Percentiles rank a stretch among this genome's conserved stretches.
phyloP scores from a whole-genome alignment of 345 rosid species.

The Sonneratia alba region DNA sequence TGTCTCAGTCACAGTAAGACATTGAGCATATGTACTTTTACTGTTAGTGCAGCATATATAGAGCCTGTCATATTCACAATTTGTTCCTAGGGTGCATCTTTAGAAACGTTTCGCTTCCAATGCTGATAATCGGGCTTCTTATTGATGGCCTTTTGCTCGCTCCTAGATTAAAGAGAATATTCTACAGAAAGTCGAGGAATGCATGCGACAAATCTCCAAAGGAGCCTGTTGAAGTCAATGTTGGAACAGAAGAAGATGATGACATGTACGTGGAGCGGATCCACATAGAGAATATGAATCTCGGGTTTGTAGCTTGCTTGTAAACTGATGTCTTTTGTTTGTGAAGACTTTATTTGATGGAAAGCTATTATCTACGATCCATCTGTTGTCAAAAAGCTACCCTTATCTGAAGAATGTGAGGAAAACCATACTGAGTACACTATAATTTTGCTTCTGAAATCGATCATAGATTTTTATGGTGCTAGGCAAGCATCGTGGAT shows the following conservation, averaged over 20 bases:
- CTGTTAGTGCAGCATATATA: too few species aligned
- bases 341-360: not conserved
- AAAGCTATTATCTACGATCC: not conserved
- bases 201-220: constrained; percentile 12
- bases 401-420: not conserved
- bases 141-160: constrained; percentile 3
- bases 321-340: not conserved
- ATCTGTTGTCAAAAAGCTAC: not conserved
- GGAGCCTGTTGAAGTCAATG: constrained; percentile 26
- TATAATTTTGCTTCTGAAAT: not conserved
- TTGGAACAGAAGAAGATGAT: constrained; percentile 20
- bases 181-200: constrained; percentile 23
- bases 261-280: constrained; percentile 48
- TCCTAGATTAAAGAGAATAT: constrained; percentile 31
- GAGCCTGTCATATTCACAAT: too few species aligned
- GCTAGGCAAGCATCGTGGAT: not conserved
- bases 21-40: not conserved
- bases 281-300: constrained; percentile 51
- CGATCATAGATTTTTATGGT: not conserved
- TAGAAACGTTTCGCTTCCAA: not conserved
- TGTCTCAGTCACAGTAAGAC: not conserved
- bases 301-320: constrained; percentile 28
- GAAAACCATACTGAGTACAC: not conserved
- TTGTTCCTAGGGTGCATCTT: not conserved
- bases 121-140: not conserved